phyloP scores from a whole-genome alignment of 768 basidiomycete genomes.

The Sarcomyxa edulis region DNA sequence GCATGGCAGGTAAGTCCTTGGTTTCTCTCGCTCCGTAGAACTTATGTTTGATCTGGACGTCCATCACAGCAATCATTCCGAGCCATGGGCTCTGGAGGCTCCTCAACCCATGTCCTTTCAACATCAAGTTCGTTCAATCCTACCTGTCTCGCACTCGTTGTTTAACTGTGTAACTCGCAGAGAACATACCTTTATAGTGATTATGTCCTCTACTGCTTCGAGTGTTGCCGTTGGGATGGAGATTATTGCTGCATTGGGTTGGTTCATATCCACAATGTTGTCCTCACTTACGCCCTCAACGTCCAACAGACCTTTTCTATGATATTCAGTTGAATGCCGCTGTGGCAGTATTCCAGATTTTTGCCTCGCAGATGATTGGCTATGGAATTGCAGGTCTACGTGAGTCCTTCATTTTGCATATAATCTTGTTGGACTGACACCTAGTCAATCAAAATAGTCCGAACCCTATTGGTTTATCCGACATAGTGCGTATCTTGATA shows the following conservation, averaged over 20 bases:
- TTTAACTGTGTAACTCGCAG: constrained; percentile 11
- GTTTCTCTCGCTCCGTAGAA: not conserved
- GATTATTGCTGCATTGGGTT: constrained; percentile 46
- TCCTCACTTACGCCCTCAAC: no score
- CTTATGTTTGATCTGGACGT: no score
- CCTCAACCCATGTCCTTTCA: constrained; percentile 54
- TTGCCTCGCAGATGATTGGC: constrained; percentile 40
- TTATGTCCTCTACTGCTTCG: constrained; percentile 51
- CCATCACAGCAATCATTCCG: constrained; percentile 32
- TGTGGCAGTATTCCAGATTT: constrained; percentile 51
- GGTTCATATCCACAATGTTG: no score
- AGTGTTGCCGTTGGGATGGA: constrained; percentile 47
- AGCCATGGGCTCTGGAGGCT: constrained; percentile 36
- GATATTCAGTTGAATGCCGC: constrained; percentile 41
- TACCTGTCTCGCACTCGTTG: not conserved
- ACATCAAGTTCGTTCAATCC: constrained; percentile 35
- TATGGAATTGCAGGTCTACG: constrained; percentile 31
- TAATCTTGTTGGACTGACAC: not conserved
- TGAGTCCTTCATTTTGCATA: constrained; percentile 11
- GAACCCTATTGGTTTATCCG: constrained; percentile 46
- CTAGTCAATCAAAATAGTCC: constrained; percentile 24
- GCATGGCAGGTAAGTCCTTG: constrained; percentile 33
- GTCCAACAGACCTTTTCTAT: constrained; percentile 41
- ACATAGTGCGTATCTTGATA: no score
- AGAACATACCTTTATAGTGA: constrained; percentile 50